Evolutionary conservation across 2,329 filamentous ascomycete genomes (phyloP), one percentile per base, ranked within the genome.

Genomic region (Fusarium siculi): DNA sequence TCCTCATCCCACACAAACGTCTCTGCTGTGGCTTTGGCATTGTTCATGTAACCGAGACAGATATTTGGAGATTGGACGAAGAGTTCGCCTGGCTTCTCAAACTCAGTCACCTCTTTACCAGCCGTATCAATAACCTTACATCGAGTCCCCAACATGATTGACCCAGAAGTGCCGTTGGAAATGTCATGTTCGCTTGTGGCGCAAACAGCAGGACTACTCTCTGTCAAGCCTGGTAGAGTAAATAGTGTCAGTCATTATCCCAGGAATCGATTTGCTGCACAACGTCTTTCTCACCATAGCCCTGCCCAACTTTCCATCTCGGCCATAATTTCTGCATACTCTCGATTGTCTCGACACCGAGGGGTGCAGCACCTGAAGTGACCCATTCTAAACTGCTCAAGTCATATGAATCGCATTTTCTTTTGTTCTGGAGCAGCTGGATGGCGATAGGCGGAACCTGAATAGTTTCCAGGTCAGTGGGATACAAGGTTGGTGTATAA

Each of bases 401-500:
- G 16, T 50, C 30, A 16, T 50, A 23, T 4, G 9, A 50, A 7
- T 50, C 47, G n/a, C 47, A 34, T 50, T 50, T 50, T 0, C 1
- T 2, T 34, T 25, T n/a, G 34, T 18, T 36, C 25, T 39, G 52
- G 7, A 25, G 21, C 15, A 62, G 30, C n/a, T 50, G 47, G 8
- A 34, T 23, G 11, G 47, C 30, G 10, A 50, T 34, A 5, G 47
- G 47, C 1, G 47, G 47, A 1, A 50, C 47, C 47, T 50, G 0
- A 6, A 5, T 2, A 15, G 2, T 23, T 23, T 23, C n/a, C 6
- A 2, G 0, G 47, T 50, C 47, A 50, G 47, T 18, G 3, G 5
- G 7, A 7, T 34, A 10, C 16, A 5, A 50, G 1, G 8, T 0
- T 15, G 9, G 11, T 9, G 11, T 2, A 5, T 34, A 19, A 14